Evolutionary conservation across 129 eudicot species (phyloP), one percentile per base, ranked within the genome.

Genomic region (Flaveria brownii): DNA sequence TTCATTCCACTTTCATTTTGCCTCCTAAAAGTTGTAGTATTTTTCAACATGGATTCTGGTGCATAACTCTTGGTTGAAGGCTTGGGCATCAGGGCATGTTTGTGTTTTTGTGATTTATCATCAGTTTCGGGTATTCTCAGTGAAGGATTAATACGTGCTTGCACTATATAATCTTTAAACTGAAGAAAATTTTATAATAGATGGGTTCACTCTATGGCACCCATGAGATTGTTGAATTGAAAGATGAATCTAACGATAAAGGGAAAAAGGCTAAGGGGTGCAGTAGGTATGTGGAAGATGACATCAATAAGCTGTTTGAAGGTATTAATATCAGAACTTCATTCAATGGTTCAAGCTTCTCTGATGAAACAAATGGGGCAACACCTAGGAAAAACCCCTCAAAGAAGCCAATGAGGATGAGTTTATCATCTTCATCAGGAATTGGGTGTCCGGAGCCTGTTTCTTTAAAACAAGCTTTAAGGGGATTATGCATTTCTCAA

Each of bases 401-500:
- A 30, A 95, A 91, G 85, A 91, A 82, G 84, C 96, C 97, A 33
- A 84, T 89, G 91, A 76, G 91, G 75, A 73, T 46, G 75, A 81
- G 87, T 55, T 77, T 79, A 20, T 82, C 87, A 2, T 74, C 85
- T 77, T 76, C 92, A 61, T 89, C 99, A 2, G 92, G 88, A 55
- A 85, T 84, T 47, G 96, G 96, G 22, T 89, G 85, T 78, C 79
- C 92, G 1, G 97, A 95, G 77, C 90, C 94, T 0, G 87, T 95
- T 46, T 89, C 97, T 42, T 80, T 95, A 11, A 95, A 95, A 74
- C 96, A 95, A 71, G 99, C 99, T 39, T 81, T 95, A 41, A 83
- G 99, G 76, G 99, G 99, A 0, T 74, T 91, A 9, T 89, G 97
- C 82, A 90, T 95, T 65, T 91, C 99, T 42, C 99, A 95, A 82